phyloP scores from a whole-genome alignment of 495 filamentous ascomycete species.

The Jackrogersella minutella region DNA sequence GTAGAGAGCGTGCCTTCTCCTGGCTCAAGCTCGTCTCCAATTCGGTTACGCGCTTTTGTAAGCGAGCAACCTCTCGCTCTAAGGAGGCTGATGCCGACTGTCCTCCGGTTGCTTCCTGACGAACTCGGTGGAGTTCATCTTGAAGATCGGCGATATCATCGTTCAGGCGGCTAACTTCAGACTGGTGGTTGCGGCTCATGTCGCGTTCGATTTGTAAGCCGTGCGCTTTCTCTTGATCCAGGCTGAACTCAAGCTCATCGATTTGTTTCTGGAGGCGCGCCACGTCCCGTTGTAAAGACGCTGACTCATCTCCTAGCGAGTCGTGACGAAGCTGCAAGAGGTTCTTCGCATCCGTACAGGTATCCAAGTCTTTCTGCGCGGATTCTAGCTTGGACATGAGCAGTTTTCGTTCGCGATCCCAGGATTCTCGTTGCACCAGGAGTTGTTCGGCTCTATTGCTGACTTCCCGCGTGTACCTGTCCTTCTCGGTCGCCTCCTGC shows the following conservation, averaged over 20 bases:
- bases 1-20: conserved; percentile 40
- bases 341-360: conserved; percentile 69
- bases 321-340: conserved; percentile 72
- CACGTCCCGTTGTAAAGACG: conserved; percentile 67
- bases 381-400: conserved; percentile 60
- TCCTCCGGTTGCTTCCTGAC: conserved; percentile 51
- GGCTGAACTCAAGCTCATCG: conserved; percentile 63
- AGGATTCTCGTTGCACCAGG: conserved; percentile 51
- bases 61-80: conserved; percentile 31
- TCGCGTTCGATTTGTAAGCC: conserved; percentile 65
- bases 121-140: conserved; percentile 52
- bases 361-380: conserved; percentile 62
- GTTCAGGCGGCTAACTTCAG: conserved; percentile 56
- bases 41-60: conserved; percentile 33
- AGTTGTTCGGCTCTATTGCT: conserved; percentile 50
- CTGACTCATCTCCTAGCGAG: conserved; percentile 69
- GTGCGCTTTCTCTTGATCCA: conserved; percentile 66
- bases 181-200: conserved; percentile 53
- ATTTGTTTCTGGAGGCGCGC: conserved; percentile 60
- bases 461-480: conserved; percentile 55
- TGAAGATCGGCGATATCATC: conserved; percentile 43
- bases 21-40: conserved; percentile 47
- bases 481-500: conserved; percentile 49
- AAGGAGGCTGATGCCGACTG: conserved; percentile 41
- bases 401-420: conserved; percentile 51